phyloP scores from a whole-genome alignment of 2,329 filamentous ascomycete species.

The Aspergillus chevalieri region DNA sequence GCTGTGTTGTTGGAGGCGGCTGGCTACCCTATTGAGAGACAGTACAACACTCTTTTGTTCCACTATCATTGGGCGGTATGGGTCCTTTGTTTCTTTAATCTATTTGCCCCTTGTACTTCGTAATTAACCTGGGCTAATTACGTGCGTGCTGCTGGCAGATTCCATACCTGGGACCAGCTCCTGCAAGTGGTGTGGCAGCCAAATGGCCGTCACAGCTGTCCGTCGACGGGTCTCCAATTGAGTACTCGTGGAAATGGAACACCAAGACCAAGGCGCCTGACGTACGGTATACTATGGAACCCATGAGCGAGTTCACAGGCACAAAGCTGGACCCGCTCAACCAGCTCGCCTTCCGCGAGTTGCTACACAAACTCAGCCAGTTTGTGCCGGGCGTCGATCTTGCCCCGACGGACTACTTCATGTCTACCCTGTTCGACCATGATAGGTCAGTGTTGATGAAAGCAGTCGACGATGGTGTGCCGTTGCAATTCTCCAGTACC shows the following conservation, averaged over 20 bases:
- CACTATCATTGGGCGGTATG: slow-evolving; percentile 11
- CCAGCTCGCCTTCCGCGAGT: background rate
- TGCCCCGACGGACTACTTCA: background rate
- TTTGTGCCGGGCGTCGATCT: background rate
- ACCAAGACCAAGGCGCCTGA: slow-evolving; percentile 5
- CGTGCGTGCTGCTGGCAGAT: background rate
- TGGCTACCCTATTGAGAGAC: slow-evolving; percentile 8
- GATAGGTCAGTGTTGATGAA: background rate
- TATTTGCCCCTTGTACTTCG: background rate
- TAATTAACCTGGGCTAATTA: background rate
- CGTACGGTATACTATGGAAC: slow-evolving; percentile 12
- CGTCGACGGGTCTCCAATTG: slow-evolving; percentile 10
- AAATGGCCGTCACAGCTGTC: slow-evolving; percentile 3
- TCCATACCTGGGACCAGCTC: background rate
- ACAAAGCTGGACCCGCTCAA: background rate
- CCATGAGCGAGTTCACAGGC: slow-evolving; percentile 1
- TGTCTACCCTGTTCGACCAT: background rate
- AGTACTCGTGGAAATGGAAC: slow-evolving; percentile 17
- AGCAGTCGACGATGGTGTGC: background rate
- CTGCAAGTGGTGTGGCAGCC: background rate
- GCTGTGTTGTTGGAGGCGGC: slow-evolving; percentile 9
- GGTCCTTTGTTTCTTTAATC: background rate
- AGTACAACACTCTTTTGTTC: slow-evolving; percentile 13
- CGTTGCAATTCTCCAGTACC: background rate
- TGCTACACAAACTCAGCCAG: background rate